phyloP scores from a whole-genome alignment of 2,329 filamentous ascomycete genomes.

The Thelonectria olida region DNA sequence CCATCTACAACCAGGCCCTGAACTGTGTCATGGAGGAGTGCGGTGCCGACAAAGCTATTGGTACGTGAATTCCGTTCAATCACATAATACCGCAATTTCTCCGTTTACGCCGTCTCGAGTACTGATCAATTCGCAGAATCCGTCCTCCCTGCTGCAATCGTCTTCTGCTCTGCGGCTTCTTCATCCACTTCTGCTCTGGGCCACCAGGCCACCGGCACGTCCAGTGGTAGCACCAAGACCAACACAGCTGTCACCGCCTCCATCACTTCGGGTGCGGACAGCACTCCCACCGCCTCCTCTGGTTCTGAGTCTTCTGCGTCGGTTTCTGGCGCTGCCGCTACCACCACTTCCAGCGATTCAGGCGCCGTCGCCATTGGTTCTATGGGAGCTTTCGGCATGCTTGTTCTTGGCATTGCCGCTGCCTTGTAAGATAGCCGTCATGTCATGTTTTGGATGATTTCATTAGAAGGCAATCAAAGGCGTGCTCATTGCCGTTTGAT shows the following conservation, averaged over 20 bases:
- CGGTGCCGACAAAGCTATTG: constrained; percentile 1
- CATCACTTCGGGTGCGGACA: background rate
- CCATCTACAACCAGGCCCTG: constrained; percentile 38
- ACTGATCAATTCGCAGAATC: background rate
- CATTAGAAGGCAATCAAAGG: no score
- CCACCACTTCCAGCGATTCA: background rate
- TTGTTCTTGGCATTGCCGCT: constrained; percentile 7
- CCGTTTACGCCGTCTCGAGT: background rate
- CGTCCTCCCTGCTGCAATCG: constrained; percentile 17
- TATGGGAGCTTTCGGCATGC: constrained; percentile 7
- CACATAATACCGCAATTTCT: no score
- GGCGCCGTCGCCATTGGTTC: background rate
- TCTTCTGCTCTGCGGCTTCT: constrained; percentile 18
- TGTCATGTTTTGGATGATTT: background rate
- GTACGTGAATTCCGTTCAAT: background rate
- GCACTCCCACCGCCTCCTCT: background rate
- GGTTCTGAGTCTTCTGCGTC: background rate
- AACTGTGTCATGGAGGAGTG: constrained; percentile 39
- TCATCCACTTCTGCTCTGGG: background rate
- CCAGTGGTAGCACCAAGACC: background rate
- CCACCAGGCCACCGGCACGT: background rate
- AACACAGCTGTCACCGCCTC: background rate
- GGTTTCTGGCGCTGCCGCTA: background rate
- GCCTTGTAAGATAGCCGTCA: background rate
- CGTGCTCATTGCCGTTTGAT: no score